Percentiles rank a stretch among this genome's conserved stretches.
Evolutionary conservation across 2,329 filamentous ascomycete species (phyloP).

Genomic region (Remersonia thermophila): DNA sequence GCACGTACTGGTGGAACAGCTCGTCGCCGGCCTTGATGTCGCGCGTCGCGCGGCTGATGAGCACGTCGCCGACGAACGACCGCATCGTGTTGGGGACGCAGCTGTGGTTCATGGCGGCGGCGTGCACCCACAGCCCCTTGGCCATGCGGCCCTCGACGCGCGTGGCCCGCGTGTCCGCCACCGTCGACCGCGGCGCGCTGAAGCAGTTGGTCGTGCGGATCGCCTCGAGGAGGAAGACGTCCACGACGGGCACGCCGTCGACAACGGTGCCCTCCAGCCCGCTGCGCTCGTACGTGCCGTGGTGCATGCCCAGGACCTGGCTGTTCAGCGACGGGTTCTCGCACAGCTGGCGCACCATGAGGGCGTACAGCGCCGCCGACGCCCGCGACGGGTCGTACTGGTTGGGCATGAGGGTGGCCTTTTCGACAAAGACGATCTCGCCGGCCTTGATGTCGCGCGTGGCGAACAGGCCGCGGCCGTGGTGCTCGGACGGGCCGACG

Average conservation of each 20-base stretch:
- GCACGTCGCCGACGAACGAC: constrained; percentile 21
- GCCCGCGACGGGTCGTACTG: constrained; percentile 28
- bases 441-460: constrained; percentile 24
- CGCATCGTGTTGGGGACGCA: constrained; percentile 23
- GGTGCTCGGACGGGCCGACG: constrained; percentile 21
- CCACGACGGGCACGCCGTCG: constrained; percentile 25
- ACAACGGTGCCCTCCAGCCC: constrained; percentile 23
- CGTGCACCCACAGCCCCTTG: constrained; percentile 22
- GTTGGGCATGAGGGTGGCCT: constrained; percentile 29
- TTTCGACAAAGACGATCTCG: constrained; percentile 31
- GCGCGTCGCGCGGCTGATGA: constrained; percentile 25
- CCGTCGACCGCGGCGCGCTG: constrained; percentile 22
- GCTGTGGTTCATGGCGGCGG: constrained; percentile 20
- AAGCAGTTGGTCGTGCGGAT: constrained; percentile 31
- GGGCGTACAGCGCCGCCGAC: constrained; percentile 31
- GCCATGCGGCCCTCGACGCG: constrained; percentile 9
- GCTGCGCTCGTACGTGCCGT: constrained; percentile 19
- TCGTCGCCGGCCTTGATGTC: constrained; percentile 26
- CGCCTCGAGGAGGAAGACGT: constrained; percentile 28
- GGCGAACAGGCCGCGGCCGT: constrained; percentile 33
- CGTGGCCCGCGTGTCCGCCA: constrained; percentile 19
- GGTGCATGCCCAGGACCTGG: constrained; percentile 23
- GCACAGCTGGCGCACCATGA: constrained; percentile 26
- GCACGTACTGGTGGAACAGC: constrained; percentile 27
- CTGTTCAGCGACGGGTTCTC: constrained; percentile 27